Conservation (phyloP, 495 filamentous ascomycete genomes). For the Xylaria curta region DNA sequence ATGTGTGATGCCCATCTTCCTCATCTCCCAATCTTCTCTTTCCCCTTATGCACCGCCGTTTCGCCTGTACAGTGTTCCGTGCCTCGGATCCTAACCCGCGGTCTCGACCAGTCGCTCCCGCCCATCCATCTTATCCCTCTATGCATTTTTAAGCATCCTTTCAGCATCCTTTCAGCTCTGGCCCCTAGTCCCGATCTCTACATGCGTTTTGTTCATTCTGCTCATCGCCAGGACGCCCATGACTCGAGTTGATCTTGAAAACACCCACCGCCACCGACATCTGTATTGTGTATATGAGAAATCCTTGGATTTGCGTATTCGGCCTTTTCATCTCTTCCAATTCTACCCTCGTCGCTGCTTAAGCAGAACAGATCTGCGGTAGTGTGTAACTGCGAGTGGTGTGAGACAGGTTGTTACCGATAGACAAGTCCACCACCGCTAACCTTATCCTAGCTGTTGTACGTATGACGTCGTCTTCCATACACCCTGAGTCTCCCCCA, state of each 20-base stretch:
- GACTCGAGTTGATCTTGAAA: slow-evolving; percentile 11
- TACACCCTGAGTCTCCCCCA: neutral
- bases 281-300: neutral
- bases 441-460: slow-evolving; percentile 9
- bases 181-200: slow-evolving; percentile 1
- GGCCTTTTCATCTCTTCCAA: neutral
- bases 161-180: neutral
- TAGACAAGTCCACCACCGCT: slow-evolving; percentile 7
- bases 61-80: neutral
- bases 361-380: neutral
- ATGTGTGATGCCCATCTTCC: slow-evolving; percentile 14
- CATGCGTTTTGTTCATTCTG: neutral
- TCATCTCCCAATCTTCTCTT: neutral
- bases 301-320: neutral
- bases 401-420: slow-evolving; percentile 2
- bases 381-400: slow-evolving; percentile 1
- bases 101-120: slow-evolving; percentile 8
- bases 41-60: neutral
- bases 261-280: neutral
- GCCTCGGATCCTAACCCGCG: neutral
- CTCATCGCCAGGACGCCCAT: neutral
- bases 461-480: slow-evolving; percentile 27
- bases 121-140: slow-evolving; percentile 11
- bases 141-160: neutral
- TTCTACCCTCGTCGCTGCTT: neutral